A percentile compares a stretch with the other conserved stretches of the same genome.
Evolutionary conservation across 2,329 filamentous ascomycete genomes (phyloP).

Genomic region (Pseudocercospora vitis): DNA sequence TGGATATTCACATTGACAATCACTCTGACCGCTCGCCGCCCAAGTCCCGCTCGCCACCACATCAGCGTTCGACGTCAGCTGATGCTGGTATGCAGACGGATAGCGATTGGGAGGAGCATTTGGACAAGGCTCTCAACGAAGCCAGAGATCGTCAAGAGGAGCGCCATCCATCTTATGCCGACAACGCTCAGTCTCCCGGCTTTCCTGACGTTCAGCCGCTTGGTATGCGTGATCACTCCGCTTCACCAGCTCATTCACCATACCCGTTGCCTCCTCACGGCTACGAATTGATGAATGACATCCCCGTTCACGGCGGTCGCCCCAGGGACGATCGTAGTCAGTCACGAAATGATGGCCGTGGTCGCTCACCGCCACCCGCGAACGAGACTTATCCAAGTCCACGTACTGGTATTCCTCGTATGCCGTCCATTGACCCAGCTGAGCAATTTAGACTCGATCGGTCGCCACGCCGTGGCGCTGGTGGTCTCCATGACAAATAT

Average conservation of each 20-base stretch:
- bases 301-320: background rate
- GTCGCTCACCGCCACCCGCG: conserved; percentile 10
- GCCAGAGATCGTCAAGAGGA: background rate
- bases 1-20: background rate
- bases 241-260: conserved; percentile 12
- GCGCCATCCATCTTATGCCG: background rate
- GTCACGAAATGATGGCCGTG: conserved; percentile 10
- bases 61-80: conserved; percentile 15
- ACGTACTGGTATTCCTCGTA: conserved; percentile 1
- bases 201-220: background rate
- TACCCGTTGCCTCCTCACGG: conserved; percentile 14
- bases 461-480: conserved; percentile 8
- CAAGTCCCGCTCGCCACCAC: conserved; percentile 3
- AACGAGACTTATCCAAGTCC: conserved; percentile 11
- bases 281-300: conserved; percentile 5
- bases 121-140: conserved; percentile 2
- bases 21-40: background rate
- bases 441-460: background rate
- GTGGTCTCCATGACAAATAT: conserved; percentile 16
- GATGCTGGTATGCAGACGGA: conserved; percentile 14
- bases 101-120: conserved; percentile 15
- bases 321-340: background rate
- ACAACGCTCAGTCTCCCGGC: conserved; percentile 4
- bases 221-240: conserved; percentile 2
- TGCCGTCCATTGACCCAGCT: conserved; percentile 12